Base-by-base conservation (phyloP, 139 green algal genomes). In the Chlorella sp. region DNA sequence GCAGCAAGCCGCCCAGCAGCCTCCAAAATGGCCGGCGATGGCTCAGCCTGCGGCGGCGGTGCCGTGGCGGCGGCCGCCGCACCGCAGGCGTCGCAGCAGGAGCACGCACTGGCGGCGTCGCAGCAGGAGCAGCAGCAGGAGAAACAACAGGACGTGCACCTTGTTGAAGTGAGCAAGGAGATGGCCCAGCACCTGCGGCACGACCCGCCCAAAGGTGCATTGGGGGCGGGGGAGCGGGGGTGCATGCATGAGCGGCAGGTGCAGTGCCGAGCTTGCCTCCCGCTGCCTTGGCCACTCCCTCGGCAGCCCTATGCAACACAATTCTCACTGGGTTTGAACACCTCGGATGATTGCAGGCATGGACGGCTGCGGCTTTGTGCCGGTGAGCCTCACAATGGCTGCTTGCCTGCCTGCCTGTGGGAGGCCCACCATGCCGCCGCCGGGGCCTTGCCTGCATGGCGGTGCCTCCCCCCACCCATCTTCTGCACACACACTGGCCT, bases 311-410 rank as follows among this genome's bases (percentile, higher is more conserved):
- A n/a, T n/a, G n/a, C n/a, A n/a, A n/a, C n/a, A n/a, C n/a, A n/a
- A n/a, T n/a, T n/a, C n/a, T n/a, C 30, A 32, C 74, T 67, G 28
- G n/a, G 19, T 20, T 16, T 65, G 3, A 20, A 28, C 44, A 64
- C 48, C 32, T n/a, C 74, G 13, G 34, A 22, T 4, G 0, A 19
- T 1, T 3, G 40, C 60, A 83, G 77, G 77, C 20, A 83, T 83
- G 77, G 77, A 83, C 56, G 77, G 56, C 32, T 83, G 77, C 58
- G 77, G 77, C 28, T 83, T 83, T 74, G 77, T 83, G 40, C 56
- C 40, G 19, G 40, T 74, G 28, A 46, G 46, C 8, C 46, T 7
- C 11, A 11, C 46, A 54, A 11, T 11, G 46, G 46, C 46, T 54
- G 46, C 8, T 7, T 7, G 7, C 46, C 46, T 11, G 8, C 46